Percentiles rank a stretch among this genome's conserved stretches.
These are phyloP conservation scores for Catharanthus roseus DNA, from an alignment of 257 asterid genomes.

Conservation along the genomic window DNA sequence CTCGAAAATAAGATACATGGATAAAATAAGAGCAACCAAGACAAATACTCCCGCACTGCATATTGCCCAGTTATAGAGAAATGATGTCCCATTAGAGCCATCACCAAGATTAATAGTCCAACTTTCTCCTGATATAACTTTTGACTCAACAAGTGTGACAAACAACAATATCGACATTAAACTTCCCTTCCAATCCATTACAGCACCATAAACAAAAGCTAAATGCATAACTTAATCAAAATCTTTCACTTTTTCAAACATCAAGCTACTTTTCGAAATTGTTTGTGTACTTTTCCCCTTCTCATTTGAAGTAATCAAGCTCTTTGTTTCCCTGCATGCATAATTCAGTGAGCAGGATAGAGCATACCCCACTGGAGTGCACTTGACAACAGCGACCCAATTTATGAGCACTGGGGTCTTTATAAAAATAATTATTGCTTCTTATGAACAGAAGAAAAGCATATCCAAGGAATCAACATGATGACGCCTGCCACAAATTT, in stretches of 20 bases:
- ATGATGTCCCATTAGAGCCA: conserved; percentile 30
- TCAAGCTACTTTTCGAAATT: not conserved
- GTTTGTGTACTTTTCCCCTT: not conserved
- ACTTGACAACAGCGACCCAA: not conserved
- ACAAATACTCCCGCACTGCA: conserved; percentile 81
- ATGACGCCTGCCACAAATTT: not conserved
- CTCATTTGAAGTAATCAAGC: conserved; percentile 1
- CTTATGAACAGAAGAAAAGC: not conserved
- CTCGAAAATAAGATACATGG: conserved; percentile 81
- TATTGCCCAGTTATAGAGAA: conserved; percentile 61
- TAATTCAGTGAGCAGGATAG: not conserved
- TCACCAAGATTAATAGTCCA: conserved; percentile 32
- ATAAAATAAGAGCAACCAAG: conserved; percentile 66
- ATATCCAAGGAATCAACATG: not conserved
- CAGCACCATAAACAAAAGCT: conserved; percentile 9
- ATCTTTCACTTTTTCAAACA: not conserved
- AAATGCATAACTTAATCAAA: not conserved
- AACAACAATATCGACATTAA: conserved; percentile 34
- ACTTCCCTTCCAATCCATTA: conserved; percentile 66
- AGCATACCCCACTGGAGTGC: not conserved
- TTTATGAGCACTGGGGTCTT: not conserved
- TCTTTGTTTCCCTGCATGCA: not conserved
- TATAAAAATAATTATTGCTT: not conserved
- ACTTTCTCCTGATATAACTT: conserved; percentile 42
- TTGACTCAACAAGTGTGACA: conserved; percentile 48